phyloP scores from a whole-genome alignment of 1,284 basidiomycete genomes.

The Apiotrichum brassicae region DNA sequence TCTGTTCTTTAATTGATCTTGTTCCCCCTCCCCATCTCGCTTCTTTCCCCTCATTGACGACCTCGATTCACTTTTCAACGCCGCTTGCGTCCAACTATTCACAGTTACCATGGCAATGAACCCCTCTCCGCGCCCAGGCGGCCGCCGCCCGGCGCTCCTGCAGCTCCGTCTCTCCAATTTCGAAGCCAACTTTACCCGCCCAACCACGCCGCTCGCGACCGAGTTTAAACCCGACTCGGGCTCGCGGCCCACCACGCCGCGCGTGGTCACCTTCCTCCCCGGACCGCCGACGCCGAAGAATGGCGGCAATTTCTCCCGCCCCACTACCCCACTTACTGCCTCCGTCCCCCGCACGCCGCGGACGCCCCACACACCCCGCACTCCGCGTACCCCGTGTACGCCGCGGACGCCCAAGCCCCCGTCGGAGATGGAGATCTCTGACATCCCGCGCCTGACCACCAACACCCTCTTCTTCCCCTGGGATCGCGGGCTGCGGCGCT shows the following conservation, averaged over 20 bases:
- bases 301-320: background rate
- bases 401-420: background rate
- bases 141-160: background rate
- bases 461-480: conserved; percentile 1
- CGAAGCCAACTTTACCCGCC: conserved; percentile 1
- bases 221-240: background rate
- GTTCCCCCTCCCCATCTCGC: too few relatives aligned
- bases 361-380: background rate
- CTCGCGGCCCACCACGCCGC: background rate
- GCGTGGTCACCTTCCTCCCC: background rate
- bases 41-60: too few relatives aligned
- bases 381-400: background rate
- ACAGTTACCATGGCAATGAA: too few relatives aligned
- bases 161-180: conserved; percentile 3
- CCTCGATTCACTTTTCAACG: too few relatives aligned
- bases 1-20: too few relatives aligned
- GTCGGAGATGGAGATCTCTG: conserved; percentile 3
- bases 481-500: background rate
- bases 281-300: background rate
- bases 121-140: background rate
- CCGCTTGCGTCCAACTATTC: too few relatives aligned
- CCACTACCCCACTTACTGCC: background rate
- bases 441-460: background rate
- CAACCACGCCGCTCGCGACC: background rate
- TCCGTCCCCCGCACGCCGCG: background rate